Percentiles rank a stretch among this genome's conserved stretches.
Evolutionary conservation across 164 flowering plant genomes (phyloP).

Genomic region (Dillenia suffruticosa): DNA sequence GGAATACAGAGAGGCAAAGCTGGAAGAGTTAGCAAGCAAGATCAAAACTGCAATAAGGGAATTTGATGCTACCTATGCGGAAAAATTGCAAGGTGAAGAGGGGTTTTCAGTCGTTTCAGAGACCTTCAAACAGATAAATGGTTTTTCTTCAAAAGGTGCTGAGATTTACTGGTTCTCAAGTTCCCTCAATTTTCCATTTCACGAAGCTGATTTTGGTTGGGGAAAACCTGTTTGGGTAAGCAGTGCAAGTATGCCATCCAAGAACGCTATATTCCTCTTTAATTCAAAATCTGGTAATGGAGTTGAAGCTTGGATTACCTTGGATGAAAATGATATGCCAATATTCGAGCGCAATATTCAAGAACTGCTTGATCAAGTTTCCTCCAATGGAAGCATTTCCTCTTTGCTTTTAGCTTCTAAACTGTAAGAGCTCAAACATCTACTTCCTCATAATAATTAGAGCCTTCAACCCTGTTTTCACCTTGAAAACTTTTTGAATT

Average conservation of each 20-base stretch:
- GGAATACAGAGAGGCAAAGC: background rate
- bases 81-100: slow-evolving; percentile 12
- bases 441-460: no score
- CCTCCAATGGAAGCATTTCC: background rate
- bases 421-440: no score
- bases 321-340: slow-evolving; percentile 21
- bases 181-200: slow-evolving; percentile 22
- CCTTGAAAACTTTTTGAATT: no score
- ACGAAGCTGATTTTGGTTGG: slow-evolving; percentile 44
- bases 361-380: slow-evolving; percentile 18
- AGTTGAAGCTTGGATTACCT: slow-evolving; percentile 32
- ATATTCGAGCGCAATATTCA: slow-evolving; percentile 8
- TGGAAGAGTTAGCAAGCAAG: slow-evolving; percentile 4
- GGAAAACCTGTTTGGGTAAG: slow-evolving; percentile 38
- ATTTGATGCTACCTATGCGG: slow-evolving; percentile 10
- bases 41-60: slow-evolving; percentile 13
- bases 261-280: slow-evolving; percentile 18
- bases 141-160: slow-evolving; percentile 4
- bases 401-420: no score
- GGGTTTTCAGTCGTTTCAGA: background rate
- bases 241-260: background rate
- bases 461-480: no score
- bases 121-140: background rate
- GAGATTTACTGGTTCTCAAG: slow-evolving; percentile 18
- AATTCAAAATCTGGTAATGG: slow-evolving; percentile 25